Evolutionary conservation across 495 filamentous ascomycete genomes (phyloP), one percentile per base, ranked within the genome.

Genomic region (Lindgomyces ingoldianus): DNA sequence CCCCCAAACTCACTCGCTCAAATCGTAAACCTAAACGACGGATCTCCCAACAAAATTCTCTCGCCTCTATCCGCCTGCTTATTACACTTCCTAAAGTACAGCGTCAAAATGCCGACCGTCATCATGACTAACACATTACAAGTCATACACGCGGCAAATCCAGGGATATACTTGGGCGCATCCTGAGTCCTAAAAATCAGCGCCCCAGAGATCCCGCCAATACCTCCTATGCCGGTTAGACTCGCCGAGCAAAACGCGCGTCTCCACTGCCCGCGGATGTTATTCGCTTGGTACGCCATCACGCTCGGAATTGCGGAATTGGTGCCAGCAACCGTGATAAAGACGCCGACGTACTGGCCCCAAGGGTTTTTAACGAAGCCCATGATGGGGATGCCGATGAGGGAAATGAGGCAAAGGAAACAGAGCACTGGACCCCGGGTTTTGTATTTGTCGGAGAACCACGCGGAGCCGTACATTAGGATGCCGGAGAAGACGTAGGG

Each of bases 221-320:
- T 75, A 19, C 81, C 83, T 11, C 84, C 85, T 36, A 80, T 73
- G 4, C 79, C 81, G 1, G 82, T 82, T 16, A 85, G 77, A 0
- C 80, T 82, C 0, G 85, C 84, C 30, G 81, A 83, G 49, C 75
- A 78, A 25, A 89, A 79, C 0, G 85, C 86, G 12, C 85, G 80
- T 48, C 84, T 87, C 85, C 85, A 87, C 65, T 88, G 85, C 1
- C 85, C 85, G 27, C 83, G 83, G 67, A 87, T 79, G 62, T 88
- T 88, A 71, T 87, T 87, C 8, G 84, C 81, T 70, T 89, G 85
- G 69, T 86, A 87, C 0, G 84, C 80, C 79, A 89, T 76, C 46
- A 78, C 65, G 16, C 74, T 72, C 4, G 82, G 86, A 36, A 87
- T 80, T 69, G 87, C 88, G 16, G 84, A 78, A 72, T 88, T 89